These are phyloP conservation scores for Solanum sitiens DNA, from an alignment of 257 asterid genomes.

Conservation along the genomic window DNA sequence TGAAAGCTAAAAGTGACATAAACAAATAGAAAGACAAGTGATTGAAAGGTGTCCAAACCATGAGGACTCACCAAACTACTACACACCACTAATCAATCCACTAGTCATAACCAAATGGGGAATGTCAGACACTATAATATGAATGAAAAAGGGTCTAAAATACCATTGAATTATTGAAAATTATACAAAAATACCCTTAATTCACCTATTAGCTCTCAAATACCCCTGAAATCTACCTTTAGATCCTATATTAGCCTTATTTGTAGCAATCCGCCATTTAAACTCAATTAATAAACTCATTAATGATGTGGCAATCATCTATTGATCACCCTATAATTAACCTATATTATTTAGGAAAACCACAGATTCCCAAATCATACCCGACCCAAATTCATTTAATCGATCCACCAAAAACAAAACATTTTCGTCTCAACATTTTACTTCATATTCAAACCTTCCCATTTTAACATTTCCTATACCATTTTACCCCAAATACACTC, in stretches of 20 bases:
- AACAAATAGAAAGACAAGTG: background rate
- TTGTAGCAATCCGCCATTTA: background rate
- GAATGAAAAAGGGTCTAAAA: background rate
- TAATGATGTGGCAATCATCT: background rate
- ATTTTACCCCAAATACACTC: background rate
- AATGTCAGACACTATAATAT: background rate
- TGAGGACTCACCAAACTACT: background rate
- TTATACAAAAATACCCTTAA: background rate
- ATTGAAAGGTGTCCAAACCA: background rate
- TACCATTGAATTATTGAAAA: background rate
- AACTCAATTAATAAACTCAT: background rate
- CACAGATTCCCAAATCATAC: background rate
- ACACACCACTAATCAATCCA: background rate
- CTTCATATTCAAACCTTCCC: background rate
- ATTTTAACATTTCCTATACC: no score
- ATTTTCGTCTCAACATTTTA: background rate
- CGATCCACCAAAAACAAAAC: background rate
- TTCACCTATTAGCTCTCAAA: background rate
- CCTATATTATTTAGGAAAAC: no score
- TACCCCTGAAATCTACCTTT: background rate
- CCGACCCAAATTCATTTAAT: background rate
- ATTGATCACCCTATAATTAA: background rate
- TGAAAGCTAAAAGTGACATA: background rate
- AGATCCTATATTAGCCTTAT: background rate
- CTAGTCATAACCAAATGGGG: background rate